Conservation (phyloP, 1,284 basidiomycete genomes). For the Marasmius tenuissimus region DNA sequence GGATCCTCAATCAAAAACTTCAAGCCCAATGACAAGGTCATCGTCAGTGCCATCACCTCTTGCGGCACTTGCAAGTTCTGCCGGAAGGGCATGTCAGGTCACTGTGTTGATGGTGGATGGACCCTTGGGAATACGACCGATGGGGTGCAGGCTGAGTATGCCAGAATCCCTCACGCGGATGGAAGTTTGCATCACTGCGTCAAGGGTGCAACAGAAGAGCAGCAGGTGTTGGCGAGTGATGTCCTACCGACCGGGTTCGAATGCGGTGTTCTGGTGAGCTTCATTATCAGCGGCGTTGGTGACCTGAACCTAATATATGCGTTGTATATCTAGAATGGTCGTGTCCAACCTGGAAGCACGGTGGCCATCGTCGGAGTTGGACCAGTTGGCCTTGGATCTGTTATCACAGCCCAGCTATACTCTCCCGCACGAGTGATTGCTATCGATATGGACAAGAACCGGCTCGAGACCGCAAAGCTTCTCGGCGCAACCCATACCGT, state of each 20-base stretch:
- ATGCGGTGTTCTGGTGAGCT: conserved; percentile 21
- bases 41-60: conserved; percentile 11
- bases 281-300: background rate
- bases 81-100: conserved; percentile 21
- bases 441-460: conserved; percentile 22
- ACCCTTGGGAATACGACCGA: conserved; percentile 26
- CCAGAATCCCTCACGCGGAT: conserved; percentile 25
- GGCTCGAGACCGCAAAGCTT: conserved; percentile 18
- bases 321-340: conserved; percentile 15
- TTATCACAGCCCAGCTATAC: conserved; percentile 26
- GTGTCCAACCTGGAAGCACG: conserved; percentile 21
- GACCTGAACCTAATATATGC: background rate
- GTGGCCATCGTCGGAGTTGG: conserved; percentile 25
- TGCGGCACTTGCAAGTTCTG: conserved; percentile 18
- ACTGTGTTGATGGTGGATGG: conserved; percentile 27
- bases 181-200: conserved; percentile 19
- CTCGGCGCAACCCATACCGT: conserved; percentile 26
- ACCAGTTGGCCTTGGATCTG: conserved; percentile 22
- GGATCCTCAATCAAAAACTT: conserved; percentile 29
- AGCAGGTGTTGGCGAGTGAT: conserved; percentile 22
- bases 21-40: conserved; percentile 26
- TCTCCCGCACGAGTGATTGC: conserved; percentile 23
- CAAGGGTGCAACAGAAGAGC: conserved; percentile 17
- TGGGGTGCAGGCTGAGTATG: conserved; percentile 27
- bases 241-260: conserved; percentile 23